phyloP scores from a whole-genome alignment of 2,329 filamentous ascomycete genomes.

The Cladophialophora yegresii region DNA sequence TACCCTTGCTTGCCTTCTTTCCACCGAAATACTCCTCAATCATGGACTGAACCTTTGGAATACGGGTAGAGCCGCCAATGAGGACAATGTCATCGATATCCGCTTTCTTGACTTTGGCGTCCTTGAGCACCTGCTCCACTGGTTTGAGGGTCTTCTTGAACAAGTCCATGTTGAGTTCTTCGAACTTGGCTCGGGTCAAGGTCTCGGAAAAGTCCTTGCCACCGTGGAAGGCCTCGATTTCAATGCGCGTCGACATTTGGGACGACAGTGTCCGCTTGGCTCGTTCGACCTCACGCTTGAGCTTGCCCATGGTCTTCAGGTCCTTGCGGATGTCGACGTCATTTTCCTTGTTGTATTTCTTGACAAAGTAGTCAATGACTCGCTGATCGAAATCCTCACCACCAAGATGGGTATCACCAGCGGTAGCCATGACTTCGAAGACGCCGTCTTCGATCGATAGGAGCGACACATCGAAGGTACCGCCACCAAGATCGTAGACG shows the following conservation, averaged over 20 bases:
- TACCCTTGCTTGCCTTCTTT: conserved; percentile 98
- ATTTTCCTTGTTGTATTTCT: conserved; percentile 99
- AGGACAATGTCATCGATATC: conserved; percentile 97
- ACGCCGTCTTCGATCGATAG: conserved; percentile 89
- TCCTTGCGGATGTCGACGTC: conserved; percentile 89
- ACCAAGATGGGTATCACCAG: conserved; percentile 95
- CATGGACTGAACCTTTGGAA: conserved; percentile 92
- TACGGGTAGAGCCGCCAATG: conserved; percentile 98
- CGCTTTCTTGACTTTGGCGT: conserved; percentile 93
- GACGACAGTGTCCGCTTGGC: conserved; percentile 97
- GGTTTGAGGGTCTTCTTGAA: conserved; percentile 99
- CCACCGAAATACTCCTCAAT: conserved; percentile 93
- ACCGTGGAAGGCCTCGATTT: conserved; percentile 96
- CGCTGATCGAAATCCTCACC: conserved; percentile 99
- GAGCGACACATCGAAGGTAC: conserved; percentile 92
- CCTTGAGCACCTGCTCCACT: conserved; percentile 97
- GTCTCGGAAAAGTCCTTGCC: conserved; percentile 99
- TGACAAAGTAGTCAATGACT: conserved; percentile 93
- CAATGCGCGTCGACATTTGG: conserved; percentile 88
- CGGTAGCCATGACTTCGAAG: conserved; percentile 91
- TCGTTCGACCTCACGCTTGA: conserved; percentile 99
- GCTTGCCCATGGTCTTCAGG: conserved; percentile 96
- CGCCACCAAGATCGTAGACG: conserved; percentile 91
- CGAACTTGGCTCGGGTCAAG: conserved; percentile 97
- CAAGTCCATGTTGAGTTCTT: conserved; percentile 97